Evolutionary conservation across 768 basidiomycete species (phyloP).

Genomic region (Tricholoma furcatifolium): DNA sequence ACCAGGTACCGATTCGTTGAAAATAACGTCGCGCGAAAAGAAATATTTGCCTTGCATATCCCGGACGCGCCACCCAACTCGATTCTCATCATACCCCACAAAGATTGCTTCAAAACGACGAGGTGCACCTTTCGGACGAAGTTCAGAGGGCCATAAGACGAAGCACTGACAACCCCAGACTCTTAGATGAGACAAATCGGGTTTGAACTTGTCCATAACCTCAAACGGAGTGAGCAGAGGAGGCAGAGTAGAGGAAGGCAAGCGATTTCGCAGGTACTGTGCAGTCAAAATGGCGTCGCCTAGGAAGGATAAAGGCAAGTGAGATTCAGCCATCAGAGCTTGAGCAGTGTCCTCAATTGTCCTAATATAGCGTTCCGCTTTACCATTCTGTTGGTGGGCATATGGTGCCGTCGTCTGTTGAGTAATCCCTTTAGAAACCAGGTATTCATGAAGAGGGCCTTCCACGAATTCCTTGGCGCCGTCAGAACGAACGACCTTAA

Average conservation of each 20-base stretch:
- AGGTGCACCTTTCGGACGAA: constrained; percentile 17
- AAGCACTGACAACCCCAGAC: constrained; percentile 24
- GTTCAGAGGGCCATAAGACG: constrained; percentile 18
- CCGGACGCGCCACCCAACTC: background rate
- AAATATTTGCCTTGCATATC: background rate
- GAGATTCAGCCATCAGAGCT: background rate
- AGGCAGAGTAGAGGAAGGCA: constrained; percentile 23
- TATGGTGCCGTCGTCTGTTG: constrained; percentile 22
- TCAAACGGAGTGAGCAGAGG: constrained; percentile 16
- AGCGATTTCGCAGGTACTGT: constrained; percentile 18
- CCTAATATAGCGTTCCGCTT: constrained; percentile 25
- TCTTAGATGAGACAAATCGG: too few relatives aligned
- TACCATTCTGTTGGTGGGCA: too few relatives aligned
- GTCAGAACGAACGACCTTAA: background rate
- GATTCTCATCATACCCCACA: background rate
- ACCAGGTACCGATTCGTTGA: background rate
- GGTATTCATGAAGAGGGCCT: background rate
- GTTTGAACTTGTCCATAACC: too few relatives aligned
- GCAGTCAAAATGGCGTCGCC: too few relatives aligned
- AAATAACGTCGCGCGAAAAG: background rate
- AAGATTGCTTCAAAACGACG: too few relatives aligned
- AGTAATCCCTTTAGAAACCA: background rate
- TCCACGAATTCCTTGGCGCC: too few relatives aligned
- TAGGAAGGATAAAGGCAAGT: background rate
- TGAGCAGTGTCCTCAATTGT: too few relatives aligned